A percentile compares a stretch with the other conserved stretches of the same genome.
Conservation (phyloP, 2,329 filamentous ascomycete genomes). For the Zasmidium citrigriseum region DNA sequence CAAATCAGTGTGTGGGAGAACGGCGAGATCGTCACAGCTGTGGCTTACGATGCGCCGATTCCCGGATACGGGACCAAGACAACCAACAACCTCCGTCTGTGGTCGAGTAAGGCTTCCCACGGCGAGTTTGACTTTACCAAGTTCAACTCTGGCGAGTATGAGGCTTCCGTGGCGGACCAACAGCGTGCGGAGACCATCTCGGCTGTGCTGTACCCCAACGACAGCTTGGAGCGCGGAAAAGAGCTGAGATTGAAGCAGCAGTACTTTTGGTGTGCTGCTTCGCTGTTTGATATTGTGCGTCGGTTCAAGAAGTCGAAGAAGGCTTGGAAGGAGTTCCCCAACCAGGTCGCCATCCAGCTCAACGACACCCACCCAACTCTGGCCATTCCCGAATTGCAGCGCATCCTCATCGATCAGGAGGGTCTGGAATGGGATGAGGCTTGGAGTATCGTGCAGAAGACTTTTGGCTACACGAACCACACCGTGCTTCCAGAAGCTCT, state of each 20-base stretch:
- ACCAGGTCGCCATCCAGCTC: slow-evolving; percentile 94
- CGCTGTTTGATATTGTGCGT: slow-evolving; percentile 91
- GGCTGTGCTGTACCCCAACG: slow-evolving; percentile 94
- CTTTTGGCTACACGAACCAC: slow-evolving; percentile 97
- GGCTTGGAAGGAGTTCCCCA: slow-evolving; percentile 86
- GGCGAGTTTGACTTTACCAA: slow-evolving; percentile 99
- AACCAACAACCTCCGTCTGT: slow-evolving; percentile 94
- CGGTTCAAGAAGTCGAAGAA: slow-evolving; percentile 97
- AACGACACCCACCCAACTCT: slow-evolving; percentile 98
- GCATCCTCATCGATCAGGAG: slow-evolving; percentile 86
- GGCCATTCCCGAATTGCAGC: slow-evolving; percentile 92
- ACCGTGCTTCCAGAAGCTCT: slow-evolving; percentile 91
- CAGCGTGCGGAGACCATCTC: slow-evolving; percentile 99
- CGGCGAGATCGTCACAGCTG: slow-evolving; percentile 86
- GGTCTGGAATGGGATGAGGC: slow-evolving; percentile 91
- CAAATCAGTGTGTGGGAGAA: slow-evolving; percentile 79
- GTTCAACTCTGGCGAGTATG: slow-evolving; percentile 97
- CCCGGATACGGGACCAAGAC: slow-evolving; percentile 87
- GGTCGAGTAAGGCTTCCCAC: slow-evolving; percentile 95
- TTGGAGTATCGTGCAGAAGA: slow-evolving; percentile 68
- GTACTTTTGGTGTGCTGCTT: slow-evolving; percentile 99
- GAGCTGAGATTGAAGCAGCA: slow-evolving; percentile 98
- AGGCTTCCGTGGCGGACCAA: slow-evolving; percentile 96
- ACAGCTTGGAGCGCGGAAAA: slow-evolving; percentile 94
- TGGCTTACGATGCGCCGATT: slow-evolving; percentile 85